phyloP scores from a whole-genome alignment of 2,329 filamentous ascomycete species.

The Mariannaea elegans region DNA sequence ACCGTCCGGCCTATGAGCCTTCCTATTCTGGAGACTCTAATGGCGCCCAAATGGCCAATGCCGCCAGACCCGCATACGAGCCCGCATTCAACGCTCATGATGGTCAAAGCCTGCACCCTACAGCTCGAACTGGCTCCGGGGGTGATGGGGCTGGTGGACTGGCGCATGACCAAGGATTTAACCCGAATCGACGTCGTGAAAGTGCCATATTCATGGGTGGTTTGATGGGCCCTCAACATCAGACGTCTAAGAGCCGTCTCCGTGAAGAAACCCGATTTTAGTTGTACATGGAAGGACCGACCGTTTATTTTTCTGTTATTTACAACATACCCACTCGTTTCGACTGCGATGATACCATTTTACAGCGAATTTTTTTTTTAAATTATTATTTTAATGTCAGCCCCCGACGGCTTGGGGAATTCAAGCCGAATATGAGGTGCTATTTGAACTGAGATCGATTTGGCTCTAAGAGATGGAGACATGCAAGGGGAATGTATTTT shows the following conservation, averaged over 20 bases:
- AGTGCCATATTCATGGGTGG: conserved; percentile 67
- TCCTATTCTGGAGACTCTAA: conserved; percentile 50
- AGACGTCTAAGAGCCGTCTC: conserved; percentile 62
- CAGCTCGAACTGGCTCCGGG: conserved; percentile 40
- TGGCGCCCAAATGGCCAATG: conserved; percentile 41
- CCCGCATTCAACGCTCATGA: conserved; percentile 47
- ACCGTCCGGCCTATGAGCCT: conserved; percentile 53
- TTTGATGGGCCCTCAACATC: conserved; percentile 57
- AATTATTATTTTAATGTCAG: conserved; percentile 35
- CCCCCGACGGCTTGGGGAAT: conserved; percentile 9
- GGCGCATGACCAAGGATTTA: conserved; percentile 53
- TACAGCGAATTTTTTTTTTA: conserved; percentile 32
- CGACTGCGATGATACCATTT: conserved; percentile 43
- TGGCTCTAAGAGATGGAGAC: neutral
- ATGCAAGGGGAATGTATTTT: neutral
- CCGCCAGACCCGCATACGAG: conserved; percentile 56
- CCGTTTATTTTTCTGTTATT: conserved; percentile 38
- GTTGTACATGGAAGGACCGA: conserved; percentile 32
- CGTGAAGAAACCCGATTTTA: conserved; percentile 63
- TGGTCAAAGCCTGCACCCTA: conserved; percentile 23
- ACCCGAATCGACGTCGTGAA: conserved; percentile 64
- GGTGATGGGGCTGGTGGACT: conserved; percentile 45
- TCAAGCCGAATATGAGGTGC: neutral
- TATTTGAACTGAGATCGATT: neutral
- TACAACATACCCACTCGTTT: conserved; percentile 46